Evolutionary conservation across 2,329 filamentous ascomycete genomes (phyloP).

Genomic region (Uncinocarpus reesii): DNA sequence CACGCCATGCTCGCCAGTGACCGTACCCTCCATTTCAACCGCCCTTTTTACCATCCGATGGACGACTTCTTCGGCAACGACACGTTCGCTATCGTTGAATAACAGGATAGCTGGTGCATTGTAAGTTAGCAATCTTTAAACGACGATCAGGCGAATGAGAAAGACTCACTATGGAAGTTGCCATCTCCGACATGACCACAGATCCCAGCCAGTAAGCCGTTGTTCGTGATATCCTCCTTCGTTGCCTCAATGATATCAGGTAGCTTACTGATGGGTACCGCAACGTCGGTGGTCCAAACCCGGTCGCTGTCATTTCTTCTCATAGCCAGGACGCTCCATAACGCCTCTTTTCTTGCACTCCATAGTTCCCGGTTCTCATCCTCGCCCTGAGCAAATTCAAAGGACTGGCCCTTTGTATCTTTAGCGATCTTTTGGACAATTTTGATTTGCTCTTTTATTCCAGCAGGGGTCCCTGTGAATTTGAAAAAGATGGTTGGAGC

Average conservation of each 20-base stretch:
- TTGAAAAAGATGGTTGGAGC: conserved; percentile 65
- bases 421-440: conserved; percentile 52
- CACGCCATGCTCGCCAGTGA: conserved; percentile 62
- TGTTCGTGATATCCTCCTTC: conserved; percentile 53
- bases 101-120: conserved; percentile 46
- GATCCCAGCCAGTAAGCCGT: conserved; percentile 55
- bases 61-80: conserved; percentile 49
- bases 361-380: conserved; percentile 61
- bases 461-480: conserved; percentile 55
- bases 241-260: conserved; percentile 63
- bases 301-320: conserved; percentile 49
- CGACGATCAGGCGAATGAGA: not conserved
- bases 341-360: conserved; percentile 63
- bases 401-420: conserved; percentile 45
- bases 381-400: conserved; percentile 56
- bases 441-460: conserved; percentile 54
- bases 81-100: conserved; percentile 49
- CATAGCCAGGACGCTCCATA: conserved; percentile 63
- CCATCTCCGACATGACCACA: conserved; percentile 65
- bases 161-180: conserved; percentile 55
- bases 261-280: conserved; percentile 61
- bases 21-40: conserved; percentile 60
- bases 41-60: conserved; percentile 61
- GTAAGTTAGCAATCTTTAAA: not conserved
- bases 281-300: conserved; percentile 73